Conservation (phyloP, 179 eudicot genomes). For the Pouteria campechiana region DNA sequence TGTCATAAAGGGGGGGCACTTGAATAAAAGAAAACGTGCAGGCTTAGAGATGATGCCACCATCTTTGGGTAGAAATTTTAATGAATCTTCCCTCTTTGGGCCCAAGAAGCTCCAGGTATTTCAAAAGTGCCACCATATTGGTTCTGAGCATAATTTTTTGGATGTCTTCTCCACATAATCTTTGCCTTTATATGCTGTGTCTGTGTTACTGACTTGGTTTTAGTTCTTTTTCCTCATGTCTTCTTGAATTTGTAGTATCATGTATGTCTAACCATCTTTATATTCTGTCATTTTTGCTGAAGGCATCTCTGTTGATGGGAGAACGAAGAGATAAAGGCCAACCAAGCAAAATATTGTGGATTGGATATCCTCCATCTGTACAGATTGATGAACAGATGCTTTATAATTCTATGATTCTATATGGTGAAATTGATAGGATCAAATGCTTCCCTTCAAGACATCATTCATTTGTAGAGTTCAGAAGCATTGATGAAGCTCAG, state of each 20-base stretch:
- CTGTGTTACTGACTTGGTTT: too few species aligned
- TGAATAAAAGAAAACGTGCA: slow-evolving; percentile 21
- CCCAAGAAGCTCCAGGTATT: slow-evolving; percentile 42
- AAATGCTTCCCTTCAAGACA: slow-evolving; percentile 26
- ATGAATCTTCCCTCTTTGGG: slow-evolving; percentile 38
- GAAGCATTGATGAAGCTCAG: slow-evolving; percentile 44
- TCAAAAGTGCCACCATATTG: too few species aligned
- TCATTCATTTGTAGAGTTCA: slow-evolving; percentile 42
- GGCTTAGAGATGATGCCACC: slow-evolving; percentile 47
- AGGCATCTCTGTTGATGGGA: slow-evolving; percentile 28
- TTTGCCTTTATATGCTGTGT: too few species aligned
- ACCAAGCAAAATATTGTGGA: slow-evolving; percentile 40
- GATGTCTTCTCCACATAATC: too few species aligned
- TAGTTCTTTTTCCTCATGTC: neutral
- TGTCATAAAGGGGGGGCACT: slow-evolving; percentile 46
- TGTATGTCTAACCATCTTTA: neutral
- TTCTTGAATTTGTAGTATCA: neutral
- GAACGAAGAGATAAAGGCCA: slow-evolving; percentile 22
- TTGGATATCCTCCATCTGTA: slow-evolving; percentile 37
- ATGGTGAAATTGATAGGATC: slow-evolving; percentile 39
- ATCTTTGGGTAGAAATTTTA: slow-evolving; percentile 25
- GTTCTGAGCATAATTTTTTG: too few species aligned
- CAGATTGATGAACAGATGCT: slow-evolving; percentile 32
- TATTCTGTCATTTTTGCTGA: slow-evolving; percentile 6
- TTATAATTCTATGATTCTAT: slow-evolving; percentile 39